Conservation (phyloP, 169 alveolate genomes). For the Plasmodium cynomolgi region DNA sequence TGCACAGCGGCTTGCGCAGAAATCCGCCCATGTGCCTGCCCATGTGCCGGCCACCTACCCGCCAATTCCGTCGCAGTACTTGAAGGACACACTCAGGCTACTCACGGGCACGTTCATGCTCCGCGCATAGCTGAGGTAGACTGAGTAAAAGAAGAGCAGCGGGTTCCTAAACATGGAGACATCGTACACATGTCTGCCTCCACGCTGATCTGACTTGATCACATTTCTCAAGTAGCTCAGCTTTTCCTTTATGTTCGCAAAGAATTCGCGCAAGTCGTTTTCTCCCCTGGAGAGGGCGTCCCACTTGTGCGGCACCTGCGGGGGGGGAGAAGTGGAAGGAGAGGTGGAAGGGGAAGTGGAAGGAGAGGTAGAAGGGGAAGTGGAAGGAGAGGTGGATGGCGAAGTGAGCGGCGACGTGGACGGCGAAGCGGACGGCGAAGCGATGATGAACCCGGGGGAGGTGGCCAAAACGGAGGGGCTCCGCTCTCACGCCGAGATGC, state of each 20-base stretch:
- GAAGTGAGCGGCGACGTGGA: neutral
- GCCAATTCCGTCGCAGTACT: constrained; percentile 26
- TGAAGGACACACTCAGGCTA: constrained; percentile 9
- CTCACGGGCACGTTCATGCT: constrained; percentile 19
- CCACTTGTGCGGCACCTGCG: constrained; percentile 63
- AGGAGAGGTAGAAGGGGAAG: neutral
- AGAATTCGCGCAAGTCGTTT: constrained; percentile 8
- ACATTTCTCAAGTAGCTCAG: constrained; percentile 18
- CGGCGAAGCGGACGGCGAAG: neutral
- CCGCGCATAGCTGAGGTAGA: constrained; percentile 32
- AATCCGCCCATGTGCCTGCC: neutral
- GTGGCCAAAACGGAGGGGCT: neutral
- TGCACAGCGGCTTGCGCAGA: neutral
- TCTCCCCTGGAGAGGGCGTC: constrained; percentile 5
- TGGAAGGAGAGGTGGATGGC: neutral
- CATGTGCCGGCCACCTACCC: neutral
- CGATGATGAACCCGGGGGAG: neutral
- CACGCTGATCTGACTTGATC: constrained; percentile 50
- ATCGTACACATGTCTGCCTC: constrained; percentile 22
- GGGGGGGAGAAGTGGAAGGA: neutral
- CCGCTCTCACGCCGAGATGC: neutral
- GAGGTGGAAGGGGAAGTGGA: neutral
- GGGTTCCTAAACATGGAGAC: constrained; percentile 49
- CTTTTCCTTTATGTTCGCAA: constrained; percentile 5
- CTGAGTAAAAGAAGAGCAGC: constrained; percentile 41